A percentile compares a stretch with the other conserved stretches of the same genome.
Conservation (phyloP, 257 asterid species). For the Catharanthus roseus region DNA sequence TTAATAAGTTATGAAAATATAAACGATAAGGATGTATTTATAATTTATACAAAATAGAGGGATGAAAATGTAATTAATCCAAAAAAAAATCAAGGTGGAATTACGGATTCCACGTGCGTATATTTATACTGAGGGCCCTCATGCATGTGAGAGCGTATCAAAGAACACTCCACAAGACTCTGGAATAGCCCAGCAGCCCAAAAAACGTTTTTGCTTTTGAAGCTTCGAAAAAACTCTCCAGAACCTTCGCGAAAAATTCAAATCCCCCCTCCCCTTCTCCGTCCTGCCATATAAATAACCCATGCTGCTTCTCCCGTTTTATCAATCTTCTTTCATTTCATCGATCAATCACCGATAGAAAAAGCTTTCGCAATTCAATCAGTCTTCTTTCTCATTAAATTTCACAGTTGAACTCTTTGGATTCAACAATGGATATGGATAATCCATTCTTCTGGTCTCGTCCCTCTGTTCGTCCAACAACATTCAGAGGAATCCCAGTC, state of each 20-base stretch:
- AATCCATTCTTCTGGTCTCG: conserved; percentile 39
- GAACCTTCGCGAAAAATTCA: conserved; percentile 20
- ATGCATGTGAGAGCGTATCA: not conserved
- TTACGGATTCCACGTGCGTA: too few species aligned
- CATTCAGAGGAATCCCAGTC: not conserved
- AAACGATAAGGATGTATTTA: too few species aligned
- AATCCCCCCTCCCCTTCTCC: not conserved
- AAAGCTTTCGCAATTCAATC: not conserved
- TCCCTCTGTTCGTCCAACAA: conserved; percentile 17
- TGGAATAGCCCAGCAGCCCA: not conserved
- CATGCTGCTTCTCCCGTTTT: not conserved
- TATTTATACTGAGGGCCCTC: too few species aligned
- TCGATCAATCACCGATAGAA: not conserved
- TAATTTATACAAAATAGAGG: too few species aligned
- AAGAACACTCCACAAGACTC: conserved; percentile 1
- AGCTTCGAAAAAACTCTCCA: not conserved
- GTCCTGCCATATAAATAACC: conserved; percentile 7
- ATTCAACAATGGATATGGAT: conserved; percentile 23
- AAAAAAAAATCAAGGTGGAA: too few species aligned
- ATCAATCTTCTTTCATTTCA: not conserved
- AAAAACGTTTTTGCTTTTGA: too few species aligned
- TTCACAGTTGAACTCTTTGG: not conserved
- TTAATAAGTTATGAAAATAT: too few species aligned
- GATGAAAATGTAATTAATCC: too few species aligned
- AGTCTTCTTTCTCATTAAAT: not conserved